Evolutionary conservation across 805 yeast genomes (phyloP).

Genomic region (Cyberlindnera meyerae): DNA sequence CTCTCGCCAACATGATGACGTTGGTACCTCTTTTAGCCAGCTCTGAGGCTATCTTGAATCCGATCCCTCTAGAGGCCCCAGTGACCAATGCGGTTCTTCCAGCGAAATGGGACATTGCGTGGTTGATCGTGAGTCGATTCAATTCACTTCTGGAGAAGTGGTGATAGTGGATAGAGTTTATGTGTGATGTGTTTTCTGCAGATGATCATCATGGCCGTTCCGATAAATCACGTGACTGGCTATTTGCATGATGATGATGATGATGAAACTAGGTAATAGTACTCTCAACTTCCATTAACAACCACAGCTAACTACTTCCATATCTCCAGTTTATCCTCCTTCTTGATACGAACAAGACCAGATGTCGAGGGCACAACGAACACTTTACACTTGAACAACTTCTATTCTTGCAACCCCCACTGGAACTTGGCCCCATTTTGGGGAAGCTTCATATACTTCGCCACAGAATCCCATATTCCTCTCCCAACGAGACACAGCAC

Average conservation of each 20-base stretch:
- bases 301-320: constrained; percentile 40
- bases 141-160: too few species aligned
- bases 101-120: not conserved
- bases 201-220: too few species aligned
- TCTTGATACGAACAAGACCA: constrained; percentile 56
- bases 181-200: constrained; percentile 7
- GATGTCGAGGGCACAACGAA: constrained; percentile 72
- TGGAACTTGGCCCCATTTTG: constrained; percentile 30
- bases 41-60: constrained; percentile 46
- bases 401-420: constrained; percentile 46
- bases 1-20: constrained; percentile 48
- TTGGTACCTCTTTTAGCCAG: constrained; percentile 49
- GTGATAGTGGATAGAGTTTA: constrained; percentile 6
- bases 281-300: constrained; percentile 2
- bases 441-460: constrained; percentile 29
- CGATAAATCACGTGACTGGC: not conserved
- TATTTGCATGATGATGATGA: too few species aligned
- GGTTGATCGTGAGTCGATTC: too few species aligned
- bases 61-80: constrained; percentile 71
- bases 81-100: constrained; percentile 49
- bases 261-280: too few species aligned
- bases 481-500: constrained; percentile 62
- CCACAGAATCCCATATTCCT: constrained; percentile 66
- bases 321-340: constrained; percentile 38
- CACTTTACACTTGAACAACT: constrained; percentile 23